Percentiles rank a stretch among this genome's conserved stretches.
Evolutionary conservation across 2,329 filamentous ascomycete species (phyloP).

Genomic region (Colletotrichum noveboracense): DNA sequence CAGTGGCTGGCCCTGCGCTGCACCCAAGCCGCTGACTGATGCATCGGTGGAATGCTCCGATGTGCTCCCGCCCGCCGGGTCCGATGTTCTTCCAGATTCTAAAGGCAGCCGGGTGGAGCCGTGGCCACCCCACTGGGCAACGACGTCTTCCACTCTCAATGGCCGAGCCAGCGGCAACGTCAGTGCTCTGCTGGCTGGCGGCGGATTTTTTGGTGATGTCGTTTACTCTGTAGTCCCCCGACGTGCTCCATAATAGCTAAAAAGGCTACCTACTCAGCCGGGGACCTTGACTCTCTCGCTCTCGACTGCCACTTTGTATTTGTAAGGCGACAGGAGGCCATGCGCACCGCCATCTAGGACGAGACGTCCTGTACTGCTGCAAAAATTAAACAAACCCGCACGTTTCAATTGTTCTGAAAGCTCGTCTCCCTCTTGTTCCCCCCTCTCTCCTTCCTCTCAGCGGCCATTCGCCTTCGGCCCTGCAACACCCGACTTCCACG

Average conservation of each 20-base stretch:
- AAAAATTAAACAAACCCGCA: background rate
- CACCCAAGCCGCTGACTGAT: background rate
- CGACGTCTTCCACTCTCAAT: background rate
- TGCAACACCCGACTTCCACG: conserved; percentile 1
- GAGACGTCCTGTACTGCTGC: background rate
- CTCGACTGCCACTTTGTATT: conserved; percentile 9
- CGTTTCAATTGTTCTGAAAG: background rate
- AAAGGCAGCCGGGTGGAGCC: background rate
- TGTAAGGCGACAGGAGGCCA: conserved; percentile 21
- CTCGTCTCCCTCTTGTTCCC: background rate
- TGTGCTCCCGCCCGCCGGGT: background rate
- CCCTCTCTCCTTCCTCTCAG: background rate
- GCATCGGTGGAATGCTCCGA: background rate
- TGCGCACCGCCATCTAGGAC: conserved; percentile 12
- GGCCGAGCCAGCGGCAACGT: conserved; percentile 13
- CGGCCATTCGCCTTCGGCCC: background rate
- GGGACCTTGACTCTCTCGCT: background rate
- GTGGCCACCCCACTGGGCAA: background rate
- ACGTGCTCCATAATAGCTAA: conserved; percentile 11
- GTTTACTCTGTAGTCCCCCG: conserved; percentile 6
- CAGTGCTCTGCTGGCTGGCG: conserved; percentile 8
- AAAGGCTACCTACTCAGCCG: background rate
- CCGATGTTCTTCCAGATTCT: conserved; percentile 18
- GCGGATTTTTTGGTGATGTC: conserved; percentile 17
- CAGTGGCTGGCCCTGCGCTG: background rate